Evolutionary conservation across 805 yeast genomes (phyloP).

Genomic region (Cyberlindnera suaveolens): DNA sequence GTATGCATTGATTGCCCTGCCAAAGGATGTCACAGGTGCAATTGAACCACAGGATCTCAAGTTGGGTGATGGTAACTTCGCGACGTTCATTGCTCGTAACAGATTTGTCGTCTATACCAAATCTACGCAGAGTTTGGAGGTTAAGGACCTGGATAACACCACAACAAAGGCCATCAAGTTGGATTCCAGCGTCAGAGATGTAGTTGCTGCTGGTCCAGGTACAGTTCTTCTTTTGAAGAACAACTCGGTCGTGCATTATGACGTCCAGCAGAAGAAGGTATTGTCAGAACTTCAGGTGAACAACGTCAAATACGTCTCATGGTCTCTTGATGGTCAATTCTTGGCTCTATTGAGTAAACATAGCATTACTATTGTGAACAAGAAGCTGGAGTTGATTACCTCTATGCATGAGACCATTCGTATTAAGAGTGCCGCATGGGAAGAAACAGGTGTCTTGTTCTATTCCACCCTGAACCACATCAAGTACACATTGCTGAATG

Average conservation of each 20-base stretch:
- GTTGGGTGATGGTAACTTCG: constrained; percentile 78
- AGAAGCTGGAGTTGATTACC: constrained; percentile 68
- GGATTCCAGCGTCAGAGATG: constrained; percentile 62
- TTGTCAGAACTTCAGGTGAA: constrained; percentile 61
- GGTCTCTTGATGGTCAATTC: constrained; percentile 86
- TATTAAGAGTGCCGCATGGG: constrained; percentile 97
- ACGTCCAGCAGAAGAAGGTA: constrained; percentile 86
- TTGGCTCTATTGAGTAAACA: constrained; percentile 89
- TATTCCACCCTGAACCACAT: constrained; percentile 95
- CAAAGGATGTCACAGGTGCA: constrained; percentile 89
- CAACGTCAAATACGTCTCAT: constrained; percentile 80
- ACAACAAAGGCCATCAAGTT: constrained; percentile 76
- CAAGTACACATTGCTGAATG: constrained; percentile 87
- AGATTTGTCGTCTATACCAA: constrained; percentile 80
- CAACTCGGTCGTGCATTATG: constrained; percentile 71
- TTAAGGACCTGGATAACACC: constrained; percentile 76
- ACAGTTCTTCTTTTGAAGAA: constrained; percentile 68
- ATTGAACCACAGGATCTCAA: constrained; percentile 80
- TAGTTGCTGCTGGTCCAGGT: constrained; percentile 78
- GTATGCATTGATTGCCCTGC: constrained; percentile 71
- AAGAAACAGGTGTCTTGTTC: constrained; percentile 83
- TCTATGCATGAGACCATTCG: constrained; percentile 95
- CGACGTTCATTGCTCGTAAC: constrained; percentile 90
- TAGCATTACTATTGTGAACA: constrained; percentile 81
- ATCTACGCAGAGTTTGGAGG: constrained; percentile 59